phyloP scores from a whole-genome alignment of 805 yeast genomes.

The Ogataea dorogensis region DNA sequence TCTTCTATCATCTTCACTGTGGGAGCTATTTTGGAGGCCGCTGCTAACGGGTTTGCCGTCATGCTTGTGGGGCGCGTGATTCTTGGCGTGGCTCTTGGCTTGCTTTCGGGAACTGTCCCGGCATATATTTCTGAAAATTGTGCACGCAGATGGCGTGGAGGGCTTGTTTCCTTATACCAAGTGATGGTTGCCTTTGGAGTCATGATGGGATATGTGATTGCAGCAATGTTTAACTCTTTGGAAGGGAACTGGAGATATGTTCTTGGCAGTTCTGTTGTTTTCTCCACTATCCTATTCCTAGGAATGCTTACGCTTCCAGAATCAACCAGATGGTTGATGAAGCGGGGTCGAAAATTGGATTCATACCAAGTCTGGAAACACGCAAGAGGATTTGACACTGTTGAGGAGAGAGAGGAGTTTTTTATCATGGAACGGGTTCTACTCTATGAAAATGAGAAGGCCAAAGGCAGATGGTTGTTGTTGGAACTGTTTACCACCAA shows the following conservation, averaged over 20 bases:
- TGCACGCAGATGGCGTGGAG: slow-evolving; percentile 55
- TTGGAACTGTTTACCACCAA: slow-evolving; percentile 43
- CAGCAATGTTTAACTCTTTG: slow-evolving; percentile 57
- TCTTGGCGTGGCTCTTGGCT: slow-evolving; percentile 61
- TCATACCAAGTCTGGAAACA: slow-evolving; percentile 53
- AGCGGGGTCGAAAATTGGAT: slow-evolving; percentile 39
- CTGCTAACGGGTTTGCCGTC: slow-evolving; percentile 42
- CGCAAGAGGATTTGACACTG: slow-evolving; percentile 45
- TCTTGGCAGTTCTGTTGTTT: slow-evolving; percentile 60
- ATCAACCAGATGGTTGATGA: slow-evolving; percentile 55
- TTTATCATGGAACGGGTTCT: slow-evolving; percentile 39
- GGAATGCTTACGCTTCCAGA: slow-evolving; percentile 57
- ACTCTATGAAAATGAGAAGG: slow-evolving; percentile 18
- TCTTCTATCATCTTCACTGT: slow-evolving; percentile 58
- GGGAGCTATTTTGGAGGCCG: slow-evolving; percentile 59
- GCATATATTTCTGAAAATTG: slow-evolving; percentile 60
- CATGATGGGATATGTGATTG: slow-evolving; percentile 58
- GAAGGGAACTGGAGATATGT: slow-evolving; percentile 60
- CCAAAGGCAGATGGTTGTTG: slow-evolving; percentile 41
- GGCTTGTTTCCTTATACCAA: slow-evolving; percentile 58
- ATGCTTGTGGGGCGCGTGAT: slow-evolving; percentile 58
- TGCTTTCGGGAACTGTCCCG: slow-evolving; percentile 60
- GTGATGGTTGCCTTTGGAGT: slow-evolving; percentile 64
- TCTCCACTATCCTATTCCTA: slow-evolving; percentile 48
- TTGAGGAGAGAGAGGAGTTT: slow-evolving; percentile 43